Evolutionary conservation across 2,329 filamentous ascomycete genomes (phyloP).

Genomic region (Arthroderma sp.): DNA sequence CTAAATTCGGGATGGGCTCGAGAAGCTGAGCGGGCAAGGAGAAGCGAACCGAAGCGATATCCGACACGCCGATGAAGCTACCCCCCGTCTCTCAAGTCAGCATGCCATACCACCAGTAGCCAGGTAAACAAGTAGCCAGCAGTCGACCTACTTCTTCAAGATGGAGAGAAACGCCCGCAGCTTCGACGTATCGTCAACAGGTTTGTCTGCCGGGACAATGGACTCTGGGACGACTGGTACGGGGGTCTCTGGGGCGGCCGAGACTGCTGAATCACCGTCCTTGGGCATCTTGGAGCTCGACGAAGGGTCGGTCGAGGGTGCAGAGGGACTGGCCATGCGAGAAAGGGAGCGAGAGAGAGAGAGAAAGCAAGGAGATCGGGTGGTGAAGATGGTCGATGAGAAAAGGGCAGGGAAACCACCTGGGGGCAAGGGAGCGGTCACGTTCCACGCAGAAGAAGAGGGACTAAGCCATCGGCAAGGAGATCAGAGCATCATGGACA

Average conservation of each 20-base stretch:
- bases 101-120: too few relatives aligned
- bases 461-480: background rate
- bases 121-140: background rate
- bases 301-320: background rate
- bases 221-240: background rate
- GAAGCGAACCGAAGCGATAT: constrained; percentile 91
- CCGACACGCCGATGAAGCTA: constrained; percentile 89
- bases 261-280: background rate
- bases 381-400: too few relatives aligned
- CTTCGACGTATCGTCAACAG: constrained; percentile 66
- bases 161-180: constrained; percentile 80
- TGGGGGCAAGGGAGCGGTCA: background rate
- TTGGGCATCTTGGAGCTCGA: constrained; percentile 1
- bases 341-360: background rate
- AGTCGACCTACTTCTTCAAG: constrained; percentile 60
- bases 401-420: too few relatives aligned
- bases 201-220: background rate
- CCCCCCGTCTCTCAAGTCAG: constrained; percentile 9
- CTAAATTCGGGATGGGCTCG: constrained; percentile 87
- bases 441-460: background rate
- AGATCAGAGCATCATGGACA: background rate
- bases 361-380: too few relatives aligned
- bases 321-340: background rate
- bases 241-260: background rate
- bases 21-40: constrained; percentile 89